These are phyloP conservation scores for Musa acuminata DNA, from an alignment of 176 grass and related monocot species.

Conservation along the genomic window DNA sequence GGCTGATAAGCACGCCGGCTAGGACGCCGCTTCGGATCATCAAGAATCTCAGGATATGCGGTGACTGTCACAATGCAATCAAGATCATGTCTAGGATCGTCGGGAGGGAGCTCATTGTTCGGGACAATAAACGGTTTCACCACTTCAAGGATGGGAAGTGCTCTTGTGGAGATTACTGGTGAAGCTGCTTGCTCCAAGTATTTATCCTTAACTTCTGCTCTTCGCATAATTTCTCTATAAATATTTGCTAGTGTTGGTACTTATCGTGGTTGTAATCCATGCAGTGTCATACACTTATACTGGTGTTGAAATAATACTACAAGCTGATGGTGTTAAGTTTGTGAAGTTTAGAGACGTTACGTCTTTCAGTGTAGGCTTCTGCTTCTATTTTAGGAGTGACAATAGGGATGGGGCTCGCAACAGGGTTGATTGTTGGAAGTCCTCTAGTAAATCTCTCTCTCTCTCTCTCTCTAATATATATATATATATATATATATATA, in stretches of 20 bases:
- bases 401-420: too few species aligned
- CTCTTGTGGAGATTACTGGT: slow-evolving; percentile 15
- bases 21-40: neutral
- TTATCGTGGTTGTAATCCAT: neutral
- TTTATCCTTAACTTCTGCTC: neutral
- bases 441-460: too few species aligned
- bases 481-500: too few species aligned
- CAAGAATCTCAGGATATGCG: slow-evolving; percentile 18
- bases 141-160: slow-evolving; percentile 20
- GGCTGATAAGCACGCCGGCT: slow-evolving; percentile 6
- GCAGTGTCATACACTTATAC: neutral
- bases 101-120: slow-evolving; percentile 11
- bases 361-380: too few species aligned
- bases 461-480: too few species aligned
- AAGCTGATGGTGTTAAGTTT: too few species aligned
- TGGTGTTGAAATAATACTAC: too few species aligned
- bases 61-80: slow-evolving; percentile 14
- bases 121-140: slow-evolving; percentile 15
- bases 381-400: too few species aligned
- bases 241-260: neutral
- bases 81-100: slow-evolving; percentile 20
- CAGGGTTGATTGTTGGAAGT: too few species aligned
- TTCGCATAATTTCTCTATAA: neutral
- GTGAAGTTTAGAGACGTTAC: too few species aligned
- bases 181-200: neutral